Evolutionary conservation across 768 basidiomycete genomes (phyloP), one percentile per base, ranked within the genome.

Genomic region (Rhodotorula graminis): DNA sequence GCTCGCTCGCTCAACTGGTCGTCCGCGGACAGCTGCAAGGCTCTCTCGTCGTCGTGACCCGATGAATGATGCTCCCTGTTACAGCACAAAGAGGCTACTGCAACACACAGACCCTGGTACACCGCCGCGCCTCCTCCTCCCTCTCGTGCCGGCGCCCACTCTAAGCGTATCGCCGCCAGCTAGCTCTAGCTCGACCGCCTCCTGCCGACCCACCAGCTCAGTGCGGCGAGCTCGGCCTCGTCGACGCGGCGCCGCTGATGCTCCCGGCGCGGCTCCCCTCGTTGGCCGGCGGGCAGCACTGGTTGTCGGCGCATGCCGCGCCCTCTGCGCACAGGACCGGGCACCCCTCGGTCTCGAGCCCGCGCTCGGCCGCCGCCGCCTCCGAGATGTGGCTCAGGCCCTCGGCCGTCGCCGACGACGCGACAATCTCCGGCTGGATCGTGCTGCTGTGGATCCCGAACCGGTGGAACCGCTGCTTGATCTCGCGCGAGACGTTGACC

Each of bases 401-500:
- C 3, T 7, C 55, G 37, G 49, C 14, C 18, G 47, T 33, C 11
- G 25, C 46, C 29, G 33, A 25, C 50, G 47, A 37, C 2, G 62
- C 71, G 57, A 77, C 70, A 27, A 76, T 64, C 53, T 79, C 75
- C 40, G 76, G 77, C 63, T 79, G 78, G 55, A 79, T 79, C 19
- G 78, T 79, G 29, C 75, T 76, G 64, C 2, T 92, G 82, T 98
- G 96, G 69, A 99, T 93, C 40, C 94, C 94, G 77, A 91, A 90
- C 59, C 89, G 84, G 80, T 98, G 96, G 67, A 98, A 85, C 2
- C 86, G 87, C 80, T 88, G 86, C 68, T 93, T 86, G 74, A 99
- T 95, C 56, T 89, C 87, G 52, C 86, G 86, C 25, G 92, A 91
- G 62, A 94, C 86, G 3, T 85, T 87, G 91, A 97, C 97, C 80